Conservation (phyloP, 148 eudicot species). For the Chenopodium formosanum region DNA sequence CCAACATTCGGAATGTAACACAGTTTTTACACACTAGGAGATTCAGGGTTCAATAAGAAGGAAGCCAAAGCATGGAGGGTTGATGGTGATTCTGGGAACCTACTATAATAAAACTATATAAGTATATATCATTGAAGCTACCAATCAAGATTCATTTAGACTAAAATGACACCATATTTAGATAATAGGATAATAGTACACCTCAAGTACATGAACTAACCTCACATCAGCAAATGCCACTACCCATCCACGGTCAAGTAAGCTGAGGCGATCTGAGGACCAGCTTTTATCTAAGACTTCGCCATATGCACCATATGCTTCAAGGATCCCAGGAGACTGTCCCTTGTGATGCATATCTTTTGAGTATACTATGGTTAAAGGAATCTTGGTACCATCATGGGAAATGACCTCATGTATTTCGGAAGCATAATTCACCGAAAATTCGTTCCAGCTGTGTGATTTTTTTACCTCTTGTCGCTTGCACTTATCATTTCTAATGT, state of each 20-base stretch:
- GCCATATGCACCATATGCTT: slow-evolving; percentile 96
- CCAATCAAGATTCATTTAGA: background rate
- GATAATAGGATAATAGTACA: slow-evolving; percentile 9
- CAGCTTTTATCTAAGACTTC: slow-evolving; percentile 84
- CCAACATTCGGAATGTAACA: background rate
- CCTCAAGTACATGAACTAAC: slow-evolving; percentile 35
- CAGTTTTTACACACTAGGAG: background rate
- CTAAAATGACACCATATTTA: background rate
- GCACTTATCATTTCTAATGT: slow-evolving; percentile 20
- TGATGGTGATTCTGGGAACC: background rate
- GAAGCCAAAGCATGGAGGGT: background rate
- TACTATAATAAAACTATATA: background rate
- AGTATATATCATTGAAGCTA: background rate
- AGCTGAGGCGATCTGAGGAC: slow-evolving; percentile 83
- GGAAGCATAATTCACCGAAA: slow-evolving; percentile 56
- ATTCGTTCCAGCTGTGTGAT: slow-evolving; percentile 43
- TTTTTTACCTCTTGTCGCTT: slow-evolving; percentile 25
- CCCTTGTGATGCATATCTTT: slow-evolving; percentile 36
- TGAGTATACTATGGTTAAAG: slow-evolving; percentile 72
- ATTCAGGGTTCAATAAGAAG: background rate
- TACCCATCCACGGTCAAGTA: slow-evolving; percentile 97
- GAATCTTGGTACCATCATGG: slow-evolving; percentile 69
- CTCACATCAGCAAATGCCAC: slow-evolving; percentile 98
- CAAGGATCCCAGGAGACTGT: slow-evolving; percentile 76
- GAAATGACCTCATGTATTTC: slow-evolving; percentile 67